A percentile compares a stretch with the other conserved stretches of the same genome.
phyloP scores from a whole-genome alignment of 768 basidiomycete species.

The Lentinula boryana region DNA sequence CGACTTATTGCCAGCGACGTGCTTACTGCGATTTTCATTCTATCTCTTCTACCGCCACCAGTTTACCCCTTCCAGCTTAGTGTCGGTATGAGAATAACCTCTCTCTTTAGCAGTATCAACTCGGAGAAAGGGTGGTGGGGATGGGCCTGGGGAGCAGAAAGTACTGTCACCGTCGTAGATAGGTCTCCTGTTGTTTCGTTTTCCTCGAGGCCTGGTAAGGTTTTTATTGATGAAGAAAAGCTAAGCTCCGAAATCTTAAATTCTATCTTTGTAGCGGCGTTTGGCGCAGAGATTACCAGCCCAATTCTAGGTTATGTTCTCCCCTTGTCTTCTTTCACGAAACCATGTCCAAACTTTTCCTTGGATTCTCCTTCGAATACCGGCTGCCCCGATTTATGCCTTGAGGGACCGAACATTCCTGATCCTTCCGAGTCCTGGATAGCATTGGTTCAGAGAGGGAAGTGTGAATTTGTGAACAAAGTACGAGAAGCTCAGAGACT shows the following conservation, averaged over 20 bases:
- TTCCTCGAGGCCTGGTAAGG: constrained; percentile 53
- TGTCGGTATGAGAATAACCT: constrained; percentile 5
- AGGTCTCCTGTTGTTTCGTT: constrained; percentile 66
- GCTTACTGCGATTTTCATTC: background rate
- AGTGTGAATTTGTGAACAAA: constrained; percentile 90
- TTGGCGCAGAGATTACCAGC: constrained; percentile 67
- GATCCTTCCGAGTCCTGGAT: constrained; percentile 74
- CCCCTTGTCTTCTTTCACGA: constrained; percentile 60
- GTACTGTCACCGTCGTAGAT: constrained; percentile 73
- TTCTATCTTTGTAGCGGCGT: constrained; percentile 45
- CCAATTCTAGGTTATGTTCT: constrained; percentile 69
- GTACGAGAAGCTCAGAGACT: constrained; percentile 64
- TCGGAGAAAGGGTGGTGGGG: constrained; percentile 57
- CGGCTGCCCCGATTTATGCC: constrained; percentile 69
- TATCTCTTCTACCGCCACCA: background rate
- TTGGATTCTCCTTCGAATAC: constrained; percentile 30
- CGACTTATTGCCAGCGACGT: background rate
- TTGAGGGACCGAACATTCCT: constrained; percentile 48
- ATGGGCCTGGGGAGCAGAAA: constrained; percentile 66
- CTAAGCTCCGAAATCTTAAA: background rate
- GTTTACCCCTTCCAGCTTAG: background rate
- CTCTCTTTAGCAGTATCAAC: constrained; percentile 25
- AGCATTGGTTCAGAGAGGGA: constrained; percentile 84
- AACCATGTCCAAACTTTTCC: constrained; percentile 33
- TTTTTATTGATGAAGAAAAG: background rate